Evolutionary conservation across 495 filamentous ascomycete genomes (phyloP), one percentile per base, ranked within the genome.

Genomic region (Xylaria palmicola): DNA sequence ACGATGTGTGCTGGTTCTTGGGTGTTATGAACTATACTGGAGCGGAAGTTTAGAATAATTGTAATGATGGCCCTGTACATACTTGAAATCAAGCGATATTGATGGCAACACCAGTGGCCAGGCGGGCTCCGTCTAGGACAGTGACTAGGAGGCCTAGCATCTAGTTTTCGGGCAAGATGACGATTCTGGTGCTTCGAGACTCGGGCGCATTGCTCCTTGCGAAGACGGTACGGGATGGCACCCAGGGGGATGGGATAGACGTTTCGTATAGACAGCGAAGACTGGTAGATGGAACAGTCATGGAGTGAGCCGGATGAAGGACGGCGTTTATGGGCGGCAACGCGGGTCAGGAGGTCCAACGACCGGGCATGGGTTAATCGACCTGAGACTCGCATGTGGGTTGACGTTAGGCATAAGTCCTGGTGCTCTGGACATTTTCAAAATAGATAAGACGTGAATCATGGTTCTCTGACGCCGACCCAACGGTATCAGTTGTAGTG

Each of bases 41-140:
- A 63, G 61, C 57, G 60, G 57, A 57, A 51, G 60, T 62, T 44
- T 57, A 57, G 60, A 68, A 24, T 71, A 69, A 69, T 71, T 54
- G 37, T 69, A 68, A 71, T 71, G 59, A 56, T 54, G 59, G 62
- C 61, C 52, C 64, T 71, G 68, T 69, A 71, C 59, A 71, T 69
- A 53, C 5, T 55, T 61, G 50, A 54, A 61, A 37, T 54, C 47
- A 39, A 60, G 36, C 47, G 47, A 36, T 27, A 52, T 60, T 60
- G 37, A 60, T 52, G 52, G 17, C 47, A 36, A 44, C n/a, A 13
- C 9, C 15, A 7, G 44, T 29, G 6, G 22, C 19, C 19, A 24
- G 15, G 36, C 9, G 10, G n/a, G 26, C 27, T 13, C n/a, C 13
- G 19, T 24, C 10, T 9, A 12, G 17, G 29, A 24, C 32, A 19